Percentiles rank a stretch among this genome's conserved stretches.
Evolutionary conservation across 2,329 filamentous ascomycete genomes (phyloP).

Genomic region (Dothidotthia symphoricarpi): DNA sequence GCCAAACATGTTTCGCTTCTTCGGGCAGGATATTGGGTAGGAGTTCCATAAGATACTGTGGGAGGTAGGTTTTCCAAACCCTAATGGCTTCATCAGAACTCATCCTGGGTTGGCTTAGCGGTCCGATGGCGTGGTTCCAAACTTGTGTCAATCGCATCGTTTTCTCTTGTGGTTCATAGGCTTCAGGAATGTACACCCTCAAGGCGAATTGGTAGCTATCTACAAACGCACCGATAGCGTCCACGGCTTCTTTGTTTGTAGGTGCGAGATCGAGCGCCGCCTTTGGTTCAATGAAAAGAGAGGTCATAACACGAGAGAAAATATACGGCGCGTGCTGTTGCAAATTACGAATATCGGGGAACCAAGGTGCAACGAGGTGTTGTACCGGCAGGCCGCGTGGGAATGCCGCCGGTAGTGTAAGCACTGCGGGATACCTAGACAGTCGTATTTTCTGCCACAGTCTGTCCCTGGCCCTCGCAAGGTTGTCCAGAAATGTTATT

Average conservation of each 20-base stretch:
- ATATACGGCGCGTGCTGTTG: conserved; percentile 26
- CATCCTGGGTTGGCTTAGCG: conserved; percentile 30
- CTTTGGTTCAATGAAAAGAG: conserved; percentile 21
- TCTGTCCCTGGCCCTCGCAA: conserved; percentile 35
- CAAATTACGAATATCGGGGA: conserved; percentile 5
- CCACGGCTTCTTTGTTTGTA: conserved; percentile 18
- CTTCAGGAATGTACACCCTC: conserved; percentile 19
- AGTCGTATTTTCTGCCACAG: conserved; percentile 33
- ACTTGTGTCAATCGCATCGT: conserved; percentile 15
- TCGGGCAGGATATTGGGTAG: background rate
- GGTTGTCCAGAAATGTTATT: conserved; percentile 37
- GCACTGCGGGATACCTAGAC: conserved; percentile 19
- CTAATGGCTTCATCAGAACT: conserved; percentile 26
- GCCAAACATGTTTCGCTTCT: conserved; percentile 6
- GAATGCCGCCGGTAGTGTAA: conserved; percentile 27
- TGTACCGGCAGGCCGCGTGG: conserved; percentile 39
- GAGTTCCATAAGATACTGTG: background rate
- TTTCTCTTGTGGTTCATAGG: conserved; percentile 9
- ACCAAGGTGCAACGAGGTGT: conserved; percentile 22
- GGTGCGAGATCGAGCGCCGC: conserved; percentile 20
- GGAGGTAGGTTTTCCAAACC: conserved; percentile 25
- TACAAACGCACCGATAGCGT: conserved; percentile 35
- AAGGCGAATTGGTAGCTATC: conserved; percentile 36
- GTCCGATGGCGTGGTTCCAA: conserved; percentile 31
- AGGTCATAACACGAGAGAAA: conserved; percentile 16